phyloP scores from a whole-genome alignment of 2,329 filamentous ascomycete species.

The Fusarium heterosporum region DNA sequence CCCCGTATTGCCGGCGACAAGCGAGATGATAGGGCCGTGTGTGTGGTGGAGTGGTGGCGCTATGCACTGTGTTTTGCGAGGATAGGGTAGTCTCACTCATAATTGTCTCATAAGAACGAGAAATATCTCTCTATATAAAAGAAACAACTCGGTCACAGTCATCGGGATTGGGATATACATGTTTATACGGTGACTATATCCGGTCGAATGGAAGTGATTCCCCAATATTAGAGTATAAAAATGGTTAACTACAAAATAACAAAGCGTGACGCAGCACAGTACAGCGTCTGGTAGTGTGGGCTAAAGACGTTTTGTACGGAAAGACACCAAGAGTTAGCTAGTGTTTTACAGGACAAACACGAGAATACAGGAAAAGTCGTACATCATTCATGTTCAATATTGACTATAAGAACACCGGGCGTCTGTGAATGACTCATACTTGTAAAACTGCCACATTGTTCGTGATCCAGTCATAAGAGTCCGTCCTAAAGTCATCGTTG shows the following conservation, averaged over 20 bases:
- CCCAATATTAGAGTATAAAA: too few species aligned
- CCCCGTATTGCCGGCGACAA: constrained; percentile 43
- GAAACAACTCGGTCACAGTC: too few species aligned
- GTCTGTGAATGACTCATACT: constrained; percentile 23
- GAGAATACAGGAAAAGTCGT: too few species aligned
- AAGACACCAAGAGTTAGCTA: not conserved
- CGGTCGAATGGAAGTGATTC: too few species aligned
- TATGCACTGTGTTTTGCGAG: constrained; percentile 36
- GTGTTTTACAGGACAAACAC: not conserved
- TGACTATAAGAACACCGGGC: not conserved
- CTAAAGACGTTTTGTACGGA: too few species aligned
- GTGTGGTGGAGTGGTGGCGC: constrained; percentile 24
- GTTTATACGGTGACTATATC: too few species aligned
- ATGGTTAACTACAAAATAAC: too few species aligned
- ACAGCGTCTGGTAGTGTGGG: too few species aligned
- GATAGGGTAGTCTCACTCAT: constrained; percentile 5
- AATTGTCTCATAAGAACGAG: too few species aligned
- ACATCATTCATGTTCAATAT: not conserved
- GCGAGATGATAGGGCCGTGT: constrained; percentile 42
- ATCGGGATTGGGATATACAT: too few species aligned
- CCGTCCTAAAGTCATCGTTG: constrained; percentile 54
- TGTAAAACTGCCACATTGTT: constrained; percentile 42
- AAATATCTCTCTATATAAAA: too few species aligned
- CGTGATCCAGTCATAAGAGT: constrained; percentile 46
- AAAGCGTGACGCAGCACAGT: too few species aligned